A percentile compares a stretch with the other conserved stretches of the same genome.
phyloP scores from a whole-genome alignment of 2,329 filamentous ascomycete species.

The Penicillium sclerotiorum region DNA sequence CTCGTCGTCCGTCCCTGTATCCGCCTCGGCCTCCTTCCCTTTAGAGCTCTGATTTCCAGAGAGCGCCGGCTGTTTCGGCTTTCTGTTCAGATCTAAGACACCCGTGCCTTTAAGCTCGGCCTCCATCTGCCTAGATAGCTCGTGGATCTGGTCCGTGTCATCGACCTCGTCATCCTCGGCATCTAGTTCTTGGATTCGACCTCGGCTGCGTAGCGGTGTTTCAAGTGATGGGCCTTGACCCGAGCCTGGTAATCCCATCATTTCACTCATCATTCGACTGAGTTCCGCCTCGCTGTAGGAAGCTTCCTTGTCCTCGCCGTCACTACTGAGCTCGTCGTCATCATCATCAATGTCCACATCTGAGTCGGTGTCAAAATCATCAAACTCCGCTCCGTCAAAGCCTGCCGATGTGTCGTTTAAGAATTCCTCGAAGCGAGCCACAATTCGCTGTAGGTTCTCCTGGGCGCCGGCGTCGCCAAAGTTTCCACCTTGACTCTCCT shows the following conservation, averaged over 20 bases:
- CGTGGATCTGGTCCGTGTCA: slow-evolving; percentile 61
- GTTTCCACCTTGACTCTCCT: slow-evolving; percentile 28
- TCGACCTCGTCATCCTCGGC: slow-evolving; percentile 50
- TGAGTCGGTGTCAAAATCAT: slow-evolving; percentile 71
- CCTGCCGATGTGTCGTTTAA: slow-evolving; percentile 83
- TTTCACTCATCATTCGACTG: slow-evolving; percentile 83
- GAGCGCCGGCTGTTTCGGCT: slow-evolving; percentile 23
- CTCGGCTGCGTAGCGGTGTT: slow-evolving; percentile 31
- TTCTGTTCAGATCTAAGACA: slow-evolving; percentile 43
- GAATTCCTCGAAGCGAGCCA: slow-evolving; percentile 90
- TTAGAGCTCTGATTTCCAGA: slow-evolving; percentile 15
- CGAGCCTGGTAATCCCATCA: slow-evolving; percentile 71
- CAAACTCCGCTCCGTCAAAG: slow-evolving; percentile 72
- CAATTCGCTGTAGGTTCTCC: slow-evolving; percentile 78
- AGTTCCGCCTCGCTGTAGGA: slow-evolving; percentile 87
- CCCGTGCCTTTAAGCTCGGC: slow-evolving; percentile 51
- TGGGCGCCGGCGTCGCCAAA: slow-evolving; percentile 52
- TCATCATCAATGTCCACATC: slow-evolving; percentile 56
- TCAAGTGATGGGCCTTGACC: slow-evolving; percentile 25
- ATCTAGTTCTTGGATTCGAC: slow-evolving; percentile 52
- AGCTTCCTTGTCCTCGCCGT: slow-evolving; percentile 72
- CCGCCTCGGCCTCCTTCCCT: slow-evolving; percentile 31
- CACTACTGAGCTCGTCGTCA: slow-evolving; percentile 58
- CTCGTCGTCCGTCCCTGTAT: slow-evolving; percentile 29
- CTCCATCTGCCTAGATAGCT: slow-evolving; percentile 50